Evolutionary conservation across 1,284 basidiomycete genomes (phyloP).

Genomic region (Irpex sp.): DNA sequence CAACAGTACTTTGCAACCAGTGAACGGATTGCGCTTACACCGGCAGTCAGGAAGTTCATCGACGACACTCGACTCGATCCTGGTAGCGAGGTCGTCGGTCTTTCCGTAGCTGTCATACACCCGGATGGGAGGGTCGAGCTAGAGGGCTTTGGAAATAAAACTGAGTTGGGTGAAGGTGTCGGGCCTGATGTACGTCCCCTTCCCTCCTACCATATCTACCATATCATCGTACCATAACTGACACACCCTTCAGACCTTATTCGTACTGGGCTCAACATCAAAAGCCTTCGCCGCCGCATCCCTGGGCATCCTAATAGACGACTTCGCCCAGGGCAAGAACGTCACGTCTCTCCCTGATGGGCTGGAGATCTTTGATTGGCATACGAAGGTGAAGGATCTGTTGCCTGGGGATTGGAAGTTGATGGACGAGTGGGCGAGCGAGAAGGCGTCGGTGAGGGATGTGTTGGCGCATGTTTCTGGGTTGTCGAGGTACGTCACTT

Average conservation of each 20-base stretch:
- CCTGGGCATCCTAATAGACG: constrained; percentile 38
- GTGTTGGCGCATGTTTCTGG: constrained; percentile 38
- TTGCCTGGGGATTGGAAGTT: constrained; percentile 33
- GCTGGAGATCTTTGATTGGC: constrained; percentile 30
- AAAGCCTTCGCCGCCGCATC: constrained; percentile 38
- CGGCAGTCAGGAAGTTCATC: neutral
- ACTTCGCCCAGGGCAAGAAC: constrained; percentile 33
- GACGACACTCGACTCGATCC: neutral
- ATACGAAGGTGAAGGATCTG: constrained; percentile 32
- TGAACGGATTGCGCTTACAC: neutral
- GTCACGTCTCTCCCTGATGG: constrained; percentile 31
- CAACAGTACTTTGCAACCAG: neutral
- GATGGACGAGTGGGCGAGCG: constrained; percentile 30
- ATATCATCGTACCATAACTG: neutral
- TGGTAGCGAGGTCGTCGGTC: neutral
- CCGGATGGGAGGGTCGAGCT: neutral
- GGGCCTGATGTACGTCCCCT: constrained; percentile 21
- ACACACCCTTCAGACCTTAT: constrained; percentile 29
- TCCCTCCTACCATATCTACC: neutral
- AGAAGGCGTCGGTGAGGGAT: constrained; percentile 32
- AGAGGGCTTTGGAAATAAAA: constrained; percentile 22
- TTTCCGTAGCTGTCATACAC: constrained; percentile 5
- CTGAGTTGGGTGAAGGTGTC: constrained; percentile 21
- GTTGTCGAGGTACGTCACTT: constrained; percentile 26
- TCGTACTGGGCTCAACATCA: constrained; percentile 33